phyloP scores from a whole-genome alignment of 2,329 filamentous ascomycete genomes.

The Alternaria atra region DNA sequence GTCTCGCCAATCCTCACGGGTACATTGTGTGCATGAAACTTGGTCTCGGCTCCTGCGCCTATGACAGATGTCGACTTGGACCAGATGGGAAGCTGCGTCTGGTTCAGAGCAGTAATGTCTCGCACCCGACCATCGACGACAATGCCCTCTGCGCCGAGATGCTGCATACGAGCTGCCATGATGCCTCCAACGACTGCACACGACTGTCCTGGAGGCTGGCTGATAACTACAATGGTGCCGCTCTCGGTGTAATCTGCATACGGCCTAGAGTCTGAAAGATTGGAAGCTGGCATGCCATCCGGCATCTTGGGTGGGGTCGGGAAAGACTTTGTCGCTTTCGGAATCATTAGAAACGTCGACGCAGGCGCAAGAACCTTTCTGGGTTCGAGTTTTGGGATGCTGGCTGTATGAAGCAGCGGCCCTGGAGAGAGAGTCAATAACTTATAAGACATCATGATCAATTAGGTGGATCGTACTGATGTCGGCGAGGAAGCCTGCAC shows the following conservation, averaged over 20 bases:
- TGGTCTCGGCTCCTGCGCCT: constrained; percentile 65
- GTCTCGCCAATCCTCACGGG: constrained; percentile 51
- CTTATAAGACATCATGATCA: not conserved
- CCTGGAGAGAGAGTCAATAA: constrained; percentile 23
- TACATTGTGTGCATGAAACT: constrained; percentile 63
- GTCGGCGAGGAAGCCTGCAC: constrained; percentile 73
- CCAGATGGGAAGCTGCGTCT: constrained; percentile 68
- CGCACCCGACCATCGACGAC: constrained; percentile 74
- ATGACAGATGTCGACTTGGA: constrained; percentile 66
- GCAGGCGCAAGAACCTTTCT: constrained; percentile 61
- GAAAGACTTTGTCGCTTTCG: constrained; percentile 61
- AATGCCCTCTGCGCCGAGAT: constrained; percentile 67
- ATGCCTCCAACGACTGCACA: constrained; percentile 81
- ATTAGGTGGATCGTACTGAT: constrained; percentile 57
- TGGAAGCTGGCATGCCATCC: constrained; percentile 39
- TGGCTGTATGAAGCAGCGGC: constrained; percentile 36
- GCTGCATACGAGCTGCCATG: constrained; percentile 74
- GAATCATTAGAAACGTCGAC: constrained; percentile 70
- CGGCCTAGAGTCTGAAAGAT: constrained; percentile 58
- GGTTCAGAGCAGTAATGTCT: constrained; percentile 69
- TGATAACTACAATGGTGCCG: constrained; percentile 71
- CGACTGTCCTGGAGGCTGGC: constrained; percentile 70
- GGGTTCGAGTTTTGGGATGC: constrained; percentile 24
- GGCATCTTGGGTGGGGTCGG: constrained; percentile 44
- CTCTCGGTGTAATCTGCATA: constrained; percentile 72